Percentiles rank a stretch among this genome's conserved stretches.
Conservation (phyloP, 2,329 filamentous ascomycete genomes). For the Fusarium napiforme region DNA sequence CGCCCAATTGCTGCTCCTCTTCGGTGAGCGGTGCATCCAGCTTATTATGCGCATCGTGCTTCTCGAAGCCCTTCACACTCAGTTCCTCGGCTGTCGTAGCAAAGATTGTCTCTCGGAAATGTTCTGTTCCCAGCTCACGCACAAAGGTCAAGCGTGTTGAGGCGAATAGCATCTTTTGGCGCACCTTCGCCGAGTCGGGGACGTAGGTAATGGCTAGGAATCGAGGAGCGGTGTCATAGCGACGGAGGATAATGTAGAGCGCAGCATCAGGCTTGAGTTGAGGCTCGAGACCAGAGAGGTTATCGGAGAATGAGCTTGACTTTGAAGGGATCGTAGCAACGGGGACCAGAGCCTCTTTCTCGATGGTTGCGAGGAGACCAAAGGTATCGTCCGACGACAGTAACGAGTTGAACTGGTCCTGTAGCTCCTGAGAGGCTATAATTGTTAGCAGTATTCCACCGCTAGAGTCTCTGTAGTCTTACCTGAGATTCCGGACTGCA, state of each 20-base stretch:
- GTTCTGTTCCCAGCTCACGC: conserved; percentile 80
- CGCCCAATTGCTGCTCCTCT: conserved; percentile 77
- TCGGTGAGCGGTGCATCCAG: conserved; percentile 79
- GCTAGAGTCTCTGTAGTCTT: conserved; percentile 31
- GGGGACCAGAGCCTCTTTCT: conserved; percentile 74
- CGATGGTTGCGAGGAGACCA: conserved; percentile 77
- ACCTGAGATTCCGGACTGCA: conserved; percentile 86
- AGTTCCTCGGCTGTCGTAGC: conserved; percentile 76
- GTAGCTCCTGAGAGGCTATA: conserved; percentile 80
- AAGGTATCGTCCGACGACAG: conserved; percentile 71
- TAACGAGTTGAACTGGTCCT: conserved; percentile 76
- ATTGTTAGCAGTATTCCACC: background rate
- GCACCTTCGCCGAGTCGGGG: conserved; percentile 80
- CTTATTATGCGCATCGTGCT: conserved; percentile 74
- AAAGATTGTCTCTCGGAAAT: conserved; percentile 82
- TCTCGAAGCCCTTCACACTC: conserved; percentile 74
- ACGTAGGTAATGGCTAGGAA: conserved; percentile 82
- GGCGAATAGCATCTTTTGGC: conserved; percentile 89
- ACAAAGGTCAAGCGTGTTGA: conserved; percentile 79
- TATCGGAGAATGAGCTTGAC: conserved; percentile 68
- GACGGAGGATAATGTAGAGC: conserved; percentile 79
- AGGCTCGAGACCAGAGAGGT: conserved; percentile 70
- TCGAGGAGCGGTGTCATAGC: conserved; percentile 65
- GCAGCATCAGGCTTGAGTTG: conserved; percentile 74
- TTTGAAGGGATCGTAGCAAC: conserved; percentile 64